phyloP scores from a whole-genome alignment of 1,284 basidiomycete genomes.

The Fomitopsis schrenkii region DNA sequence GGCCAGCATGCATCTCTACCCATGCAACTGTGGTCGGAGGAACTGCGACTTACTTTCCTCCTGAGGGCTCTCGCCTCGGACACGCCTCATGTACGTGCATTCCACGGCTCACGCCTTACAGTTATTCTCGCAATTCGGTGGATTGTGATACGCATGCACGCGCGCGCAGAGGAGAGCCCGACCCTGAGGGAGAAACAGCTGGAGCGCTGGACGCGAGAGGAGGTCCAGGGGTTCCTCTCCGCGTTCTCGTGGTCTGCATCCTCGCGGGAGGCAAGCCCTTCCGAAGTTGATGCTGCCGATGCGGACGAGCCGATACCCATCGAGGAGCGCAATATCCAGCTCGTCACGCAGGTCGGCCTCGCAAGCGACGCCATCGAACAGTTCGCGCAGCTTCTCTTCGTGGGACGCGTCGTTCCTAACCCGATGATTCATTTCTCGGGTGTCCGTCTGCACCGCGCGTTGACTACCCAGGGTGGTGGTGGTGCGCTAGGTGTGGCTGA shows the following conservation, averaged over 20 bases:
- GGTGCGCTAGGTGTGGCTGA: conserved; percentile 20
- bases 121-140: conserved; percentile 57
- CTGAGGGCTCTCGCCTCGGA: conserved; percentile 58
- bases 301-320: conserved; percentile 23
- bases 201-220: conserved; percentile 67
- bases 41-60: conserved; percentile 54
- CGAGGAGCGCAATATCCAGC: conserved; percentile 62
- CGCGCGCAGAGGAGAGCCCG: conserved; percentile 42
- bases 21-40: conserved; percentile 43
- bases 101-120: conserved; percentile 43
- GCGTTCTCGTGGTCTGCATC: conserved; percentile 34
- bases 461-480: conserved; percentile 30
- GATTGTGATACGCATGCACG: conserved; percentile 47
- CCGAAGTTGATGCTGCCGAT: background rate
- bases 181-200: conserved; percentile 49
- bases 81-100: conserved; percentile 37
- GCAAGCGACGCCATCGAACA: conserved; percentile 57
- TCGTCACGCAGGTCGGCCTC: conserved; percentile 63
- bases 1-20: conserved; percentile 11
- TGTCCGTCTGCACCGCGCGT: conserved; percentile 45
- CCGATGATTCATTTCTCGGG: conserved; percentile 54
- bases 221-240: conserved; percentile 62
- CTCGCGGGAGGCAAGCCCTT: background rate
- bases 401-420: conserved; percentile 42
- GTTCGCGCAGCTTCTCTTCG: conserved; percentile 55